Conservation (phyloP, 768 basidiomycete genomes). For the Rhizopogon rudus region DNA sequence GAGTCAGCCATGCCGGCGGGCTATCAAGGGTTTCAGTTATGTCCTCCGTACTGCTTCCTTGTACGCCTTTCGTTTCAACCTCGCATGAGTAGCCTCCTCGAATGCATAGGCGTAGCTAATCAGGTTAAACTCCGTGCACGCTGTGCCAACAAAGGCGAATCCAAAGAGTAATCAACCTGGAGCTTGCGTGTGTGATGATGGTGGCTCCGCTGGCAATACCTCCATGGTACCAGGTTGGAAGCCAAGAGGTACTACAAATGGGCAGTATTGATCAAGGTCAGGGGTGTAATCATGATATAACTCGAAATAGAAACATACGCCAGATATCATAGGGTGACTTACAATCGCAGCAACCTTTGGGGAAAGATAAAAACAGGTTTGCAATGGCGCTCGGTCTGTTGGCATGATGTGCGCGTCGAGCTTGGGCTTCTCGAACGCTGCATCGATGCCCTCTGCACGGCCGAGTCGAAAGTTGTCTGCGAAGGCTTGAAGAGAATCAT, state of each 20-base stretch:
- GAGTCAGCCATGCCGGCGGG: no score
- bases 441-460: slow-evolving; percentile 49
- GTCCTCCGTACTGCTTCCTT: slow-evolving; percentile 51
- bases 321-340: slow-evolving; percentile 63
- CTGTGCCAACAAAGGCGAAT: slow-evolving; percentile 55
- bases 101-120: slow-evolving; percentile 58
- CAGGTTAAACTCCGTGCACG: slow-evolving; percentile 53
- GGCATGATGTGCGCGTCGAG: slow-evolving; percentile 52
- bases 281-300: not conserved
- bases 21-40: slow-evolving; percentile 35
- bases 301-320: slow-evolving; percentile 24
- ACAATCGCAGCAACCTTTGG: slow-evolving; percentile 43
- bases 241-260: slow-evolving; percentile 48
- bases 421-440: slow-evolving; percentile 36
- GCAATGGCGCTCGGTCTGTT: slow-evolving; percentile 22
- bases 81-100: slow-evolving; percentile 56
- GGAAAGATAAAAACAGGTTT: slow-evolving; percentile 4
- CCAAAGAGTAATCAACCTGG: slow-evolving; percentile 57
- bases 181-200: slow-evolving; percentile 25
- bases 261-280: slow-evolving; percentile 1
- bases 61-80: slow-evolving; percentile 43
- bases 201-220: slow-evolving; percentile 36
- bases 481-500: slow-evolving; percentile 40
- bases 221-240: slow-evolving; percentile 45
- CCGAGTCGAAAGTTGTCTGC: slow-evolving; percentile 44